phyloP scores from a whole-genome alignment of 176 grass and related monocot species.

The Triticum monococcum region DNA sequence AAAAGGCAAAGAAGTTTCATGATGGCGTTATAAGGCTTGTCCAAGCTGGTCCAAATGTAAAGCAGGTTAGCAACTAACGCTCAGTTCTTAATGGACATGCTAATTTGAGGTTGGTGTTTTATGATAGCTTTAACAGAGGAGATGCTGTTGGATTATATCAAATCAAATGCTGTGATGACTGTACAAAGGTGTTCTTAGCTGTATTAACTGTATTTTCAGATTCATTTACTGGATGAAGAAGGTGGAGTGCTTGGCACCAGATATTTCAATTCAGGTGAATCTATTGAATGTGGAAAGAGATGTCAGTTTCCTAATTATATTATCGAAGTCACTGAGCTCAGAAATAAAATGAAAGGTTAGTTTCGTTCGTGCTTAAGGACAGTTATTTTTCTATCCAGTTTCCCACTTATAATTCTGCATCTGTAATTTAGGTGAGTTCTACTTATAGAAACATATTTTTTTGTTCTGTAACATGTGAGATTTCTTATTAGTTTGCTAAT shows the following conservation, averaged over 20 bases:
- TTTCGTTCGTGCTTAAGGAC: conserved; percentile 18
- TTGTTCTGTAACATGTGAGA: conserved; percentile 16
- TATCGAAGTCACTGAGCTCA: conserved; percentile 54
- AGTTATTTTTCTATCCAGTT: neutral
- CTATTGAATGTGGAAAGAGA: conserved; percentile 51
- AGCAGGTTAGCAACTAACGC: conserved; percentile 51
- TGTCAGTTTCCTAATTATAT: conserved; percentile 61
- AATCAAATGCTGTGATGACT: conserved; percentile 5
- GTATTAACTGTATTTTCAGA: conserved; percentile 39
- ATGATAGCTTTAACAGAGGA: conserved; percentile 9
- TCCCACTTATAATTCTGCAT: neutral
- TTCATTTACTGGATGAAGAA: conserved; percentile 69
- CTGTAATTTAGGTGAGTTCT: neutral
- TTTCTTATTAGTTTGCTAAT: conserved; percentile 1
- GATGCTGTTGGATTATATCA: conserved; percentile 13
- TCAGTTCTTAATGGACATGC: conserved; percentile 4
- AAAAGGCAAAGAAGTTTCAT: conserved; percentile 87
- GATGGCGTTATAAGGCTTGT: conserved; percentile 63
- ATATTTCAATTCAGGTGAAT: conserved; percentile 71
- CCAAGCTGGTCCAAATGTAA: conserved; percentile 51
- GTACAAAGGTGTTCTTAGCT: neutral
- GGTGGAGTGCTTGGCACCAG: conserved; percentile 46
- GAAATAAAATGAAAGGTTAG: conserved; percentile 45
- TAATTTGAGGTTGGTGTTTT: conserved; percentile 2
- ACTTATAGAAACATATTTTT: neutral